These are phyloP conservation scores for Penicillium capsulatum DNA, from an alignment of 2,329 filamentous ascomycete genomes.

Conservation along the genomic window DNA sequence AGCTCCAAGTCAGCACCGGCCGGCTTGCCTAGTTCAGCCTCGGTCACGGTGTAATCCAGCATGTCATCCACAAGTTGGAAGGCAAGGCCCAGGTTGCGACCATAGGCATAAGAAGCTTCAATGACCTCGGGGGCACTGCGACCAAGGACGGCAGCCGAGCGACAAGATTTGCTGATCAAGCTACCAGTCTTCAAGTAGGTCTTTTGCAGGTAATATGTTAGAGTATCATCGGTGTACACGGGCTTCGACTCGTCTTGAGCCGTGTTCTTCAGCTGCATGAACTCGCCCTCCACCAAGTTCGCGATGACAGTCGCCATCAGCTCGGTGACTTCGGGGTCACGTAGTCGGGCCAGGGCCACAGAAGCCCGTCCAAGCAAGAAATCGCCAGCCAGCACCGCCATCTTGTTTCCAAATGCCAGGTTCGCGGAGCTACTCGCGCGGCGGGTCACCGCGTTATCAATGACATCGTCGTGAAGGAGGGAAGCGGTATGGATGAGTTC, in stretches of 20 bases:
- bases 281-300: constrained; percentile 96
- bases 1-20: constrained; percentile 91
- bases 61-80: constrained; percentile 98
- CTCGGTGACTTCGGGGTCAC: constrained; percentile 92
- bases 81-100: constrained; percentile 86
- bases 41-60: constrained; percentile 89
- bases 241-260: constrained; percentile 80
- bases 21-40: constrained; percentile 84
- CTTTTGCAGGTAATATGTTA: constrained; percentile 94
- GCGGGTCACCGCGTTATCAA: constrained; percentile 83
- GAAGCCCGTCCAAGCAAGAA: constrained; percentile 91
- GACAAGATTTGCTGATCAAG: constrained; percentile 92
- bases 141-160: constrained; percentile 81
- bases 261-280: constrained; percentile 99
- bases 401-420: constrained; percentile 95
- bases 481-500: constrained; percentile 97
- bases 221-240: constrained; percentile 78
- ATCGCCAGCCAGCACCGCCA: constrained; percentile 96
- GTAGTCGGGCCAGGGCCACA: constrained; percentile 81
- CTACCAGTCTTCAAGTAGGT: constrained; percentile 97
- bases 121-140: constrained; percentile 72
- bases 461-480: constrained; percentile 95
- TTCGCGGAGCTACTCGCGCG: constrained; percentile 85
- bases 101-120: constrained; percentile 86
- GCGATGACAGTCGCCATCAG: constrained; percentile 93